Evolutionary conservation across 2,329 filamentous ascomycete genomes (phyloP), one percentile per base, ranked within the genome.

Genomic region (Alternaria sp.): DNA sequence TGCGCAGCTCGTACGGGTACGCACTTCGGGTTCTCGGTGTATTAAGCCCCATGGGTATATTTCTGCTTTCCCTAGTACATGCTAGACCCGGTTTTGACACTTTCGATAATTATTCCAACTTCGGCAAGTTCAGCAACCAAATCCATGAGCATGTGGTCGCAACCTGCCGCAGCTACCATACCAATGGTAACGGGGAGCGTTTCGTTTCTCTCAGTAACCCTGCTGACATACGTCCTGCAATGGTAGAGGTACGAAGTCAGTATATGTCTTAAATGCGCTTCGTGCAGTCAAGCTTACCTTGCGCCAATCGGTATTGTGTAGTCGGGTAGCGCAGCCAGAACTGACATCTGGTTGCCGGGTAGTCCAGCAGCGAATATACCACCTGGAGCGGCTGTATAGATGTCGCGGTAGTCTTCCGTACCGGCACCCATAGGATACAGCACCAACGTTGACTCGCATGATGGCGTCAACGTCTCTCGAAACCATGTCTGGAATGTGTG

Each of bases 101-200:
- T 46, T 32, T 52, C 55, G 17, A 15, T 9, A 47, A 67, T 57
- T 12, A 60, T 47, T 23, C 63, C 51, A 28, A 50, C 46, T 12
- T 67, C 60, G 21, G 28, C 62, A 46, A 70, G 58, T 17, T 58
- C 64, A 47, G 45, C 52, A 13, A 66, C 57, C 17, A 65, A 45
- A 59, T 65, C 40, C 57, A 67, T 59, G 32, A 68, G 47, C 64
- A 67, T 65, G 6, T 59, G 44, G 56, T 67, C 62, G n/a, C 59
- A 65, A 25, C 65, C 58, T 17, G 46, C 53, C 19, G 64, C 62
- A n/a, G 50, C 62, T 11, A 65, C 47, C 36, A 68, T 66, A 11
- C 62, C 62, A 55, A 69, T 63, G 10, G 63, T 65, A 13, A 68
- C 53, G n/a, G 66, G 65, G 13, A 70, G 17, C 19, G 51, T 62